A percentile compares a stretch with the other conserved stretches of the same genome.
These are phyloP conservation scores for Epichloe aotearoae DNA, from an alignment of 2,329 filamentous ascomycete species.

Conservation along the genomic window DNA sequence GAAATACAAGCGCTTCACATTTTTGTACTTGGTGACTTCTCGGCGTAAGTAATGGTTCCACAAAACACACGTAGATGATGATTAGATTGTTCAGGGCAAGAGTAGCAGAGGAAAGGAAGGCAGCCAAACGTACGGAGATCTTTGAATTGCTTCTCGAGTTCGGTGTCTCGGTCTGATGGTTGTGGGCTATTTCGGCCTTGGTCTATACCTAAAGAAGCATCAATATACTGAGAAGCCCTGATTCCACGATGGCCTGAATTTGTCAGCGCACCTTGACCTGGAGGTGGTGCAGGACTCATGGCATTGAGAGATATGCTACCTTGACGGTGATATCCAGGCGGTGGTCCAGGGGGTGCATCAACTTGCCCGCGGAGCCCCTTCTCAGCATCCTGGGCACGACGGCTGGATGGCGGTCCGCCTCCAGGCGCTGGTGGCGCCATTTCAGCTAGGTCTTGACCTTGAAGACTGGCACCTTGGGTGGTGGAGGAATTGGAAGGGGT, in stretches of 20 bases:
- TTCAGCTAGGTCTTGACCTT: constrained; percentile 20
- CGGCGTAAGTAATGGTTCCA: constrained; percentile 6
- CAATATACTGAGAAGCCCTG: constrained; percentile 27
- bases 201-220: constrained; percentile 27
- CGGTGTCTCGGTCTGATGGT: constrained; percentile 32
- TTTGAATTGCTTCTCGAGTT: constrained; percentile 43
- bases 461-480: not conserved
- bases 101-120: constrained; percentile 1
- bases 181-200: constrained; percentile 45
- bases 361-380: constrained; percentile 29
- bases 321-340: constrained; percentile 40
- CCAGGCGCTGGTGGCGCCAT: constrained; percentile 33
- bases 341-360: constrained; percentile 33
- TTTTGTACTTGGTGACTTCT: constrained; percentile 87
- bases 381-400: constrained; percentile 37
- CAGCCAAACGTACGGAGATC: constrained; percentile 34
- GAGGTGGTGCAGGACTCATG: constrained; percentile 29
- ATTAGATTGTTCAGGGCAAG: not conserved
- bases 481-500: not conserved
- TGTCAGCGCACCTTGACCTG: constrained; percentile 15
- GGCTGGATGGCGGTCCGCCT: constrained; percentile 28
- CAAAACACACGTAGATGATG: not conserved
- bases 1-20: constrained; percentile 95
- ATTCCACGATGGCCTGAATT: constrained; percentile 28
- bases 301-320: constrained; percentile 30